phyloP scores from a whole-genome alignment of 2,329 filamentous ascomycete genomes.

The Trichoderma atroviride region DNA sequence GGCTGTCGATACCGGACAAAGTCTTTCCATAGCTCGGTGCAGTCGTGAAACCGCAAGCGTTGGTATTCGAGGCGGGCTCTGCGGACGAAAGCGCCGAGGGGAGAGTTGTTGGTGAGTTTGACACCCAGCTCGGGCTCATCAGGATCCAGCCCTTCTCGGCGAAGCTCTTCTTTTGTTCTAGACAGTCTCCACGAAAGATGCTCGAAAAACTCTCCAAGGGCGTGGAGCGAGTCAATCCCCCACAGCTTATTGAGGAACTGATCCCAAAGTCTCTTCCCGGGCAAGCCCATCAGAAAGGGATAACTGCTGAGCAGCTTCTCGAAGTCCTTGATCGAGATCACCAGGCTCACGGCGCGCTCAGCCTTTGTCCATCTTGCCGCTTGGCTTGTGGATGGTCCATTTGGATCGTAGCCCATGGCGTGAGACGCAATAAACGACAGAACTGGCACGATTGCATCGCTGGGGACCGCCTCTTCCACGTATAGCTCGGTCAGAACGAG shows the following conservation, averaged over 20 bases:
- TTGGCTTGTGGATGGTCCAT: conserved; percentile 36
- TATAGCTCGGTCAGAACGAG: conserved; percentile 83
- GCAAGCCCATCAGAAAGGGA: conserved; percentile 59
- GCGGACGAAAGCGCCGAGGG: conserved; percentile 79
- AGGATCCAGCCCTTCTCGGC: conserved; percentile 52
- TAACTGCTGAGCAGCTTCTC: conserved; percentile 59
- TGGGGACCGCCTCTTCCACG: conserved; percentile 68
- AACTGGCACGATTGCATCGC: conserved; percentile 70
- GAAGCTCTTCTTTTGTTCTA: conserved; percentile 63
- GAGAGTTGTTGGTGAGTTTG: conserved; percentile 71
- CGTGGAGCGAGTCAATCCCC: conserved; percentile 79
- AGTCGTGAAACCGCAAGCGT: conserved; percentile 77
- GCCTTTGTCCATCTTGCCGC: conserved; percentile 51
- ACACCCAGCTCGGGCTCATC: conserved; percentile 50
- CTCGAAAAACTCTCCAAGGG: conserved; percentile 76
- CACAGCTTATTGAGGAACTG: conserved; percentile 79
- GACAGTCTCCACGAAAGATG: conserved; percentile 59
- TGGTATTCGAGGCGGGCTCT: conserved; percentile 78
- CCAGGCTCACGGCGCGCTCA: conserved; percentile 54
- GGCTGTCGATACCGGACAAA: conserved; percentile 81
- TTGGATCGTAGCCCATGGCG: conserved; percentile 55
- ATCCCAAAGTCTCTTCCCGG: conserved; percentile 86
- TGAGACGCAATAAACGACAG: conserved; percentile 79
- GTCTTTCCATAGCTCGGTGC: conserved; percentile 75
- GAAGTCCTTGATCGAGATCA: conserved; percentile 60